These are phyloP conservation scores for Metschnikowia arizonensis DNA, from an alignment of 805 yeast species.

Conservation along the genomic window DNA sequence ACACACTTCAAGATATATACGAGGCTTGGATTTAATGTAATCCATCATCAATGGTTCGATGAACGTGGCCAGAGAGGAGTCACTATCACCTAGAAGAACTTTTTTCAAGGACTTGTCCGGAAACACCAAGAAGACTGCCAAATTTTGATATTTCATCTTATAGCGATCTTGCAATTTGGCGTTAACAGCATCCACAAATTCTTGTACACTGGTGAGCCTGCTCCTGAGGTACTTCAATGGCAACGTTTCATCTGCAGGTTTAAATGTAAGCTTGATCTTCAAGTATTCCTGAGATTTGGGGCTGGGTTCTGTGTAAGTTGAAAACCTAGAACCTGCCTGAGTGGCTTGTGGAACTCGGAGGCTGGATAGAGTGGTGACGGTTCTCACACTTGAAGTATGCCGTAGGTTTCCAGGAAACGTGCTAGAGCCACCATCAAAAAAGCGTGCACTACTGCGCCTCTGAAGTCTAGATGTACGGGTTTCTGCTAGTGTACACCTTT, in stretches of 20 bases:
- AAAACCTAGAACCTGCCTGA: background rate
- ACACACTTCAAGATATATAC: conserved; percentile 22
- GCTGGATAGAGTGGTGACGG: background rate
- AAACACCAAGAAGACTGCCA: conserved; percentile 13
- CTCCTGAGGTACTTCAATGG: conserved; percentile 16
- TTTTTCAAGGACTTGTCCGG: conserved; percentile 10
- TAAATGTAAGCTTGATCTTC: conserved; percentile 17
- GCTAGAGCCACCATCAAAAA: background rate
- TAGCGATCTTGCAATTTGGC: conserved; percentile 12
- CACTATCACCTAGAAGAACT: conserved; percentile 9
- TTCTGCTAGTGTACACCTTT: too few species aligned
- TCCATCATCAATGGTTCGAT: conserved; percentile 20
- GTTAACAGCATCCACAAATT: conserved; percentile 14
- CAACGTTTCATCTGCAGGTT: conserved; percentile 16
- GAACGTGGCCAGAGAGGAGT: background rate
- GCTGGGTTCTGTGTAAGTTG: background rate
- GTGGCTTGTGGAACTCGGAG: background rate
- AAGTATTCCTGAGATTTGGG: background rate
- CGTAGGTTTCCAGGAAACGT: background rate
- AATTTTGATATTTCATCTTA: conserved; percentile 5
- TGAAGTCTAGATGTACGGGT: background rate
- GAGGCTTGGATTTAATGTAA: conserved; percentile 21
- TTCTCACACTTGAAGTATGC: background rate
- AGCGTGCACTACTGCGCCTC: background rate
- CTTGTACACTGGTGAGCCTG: conserved; percentile 12